Evolutionary conservation across 257 asterid genomes (phyloP).

Genomic region (Ligustrum vulgare): DNA sequence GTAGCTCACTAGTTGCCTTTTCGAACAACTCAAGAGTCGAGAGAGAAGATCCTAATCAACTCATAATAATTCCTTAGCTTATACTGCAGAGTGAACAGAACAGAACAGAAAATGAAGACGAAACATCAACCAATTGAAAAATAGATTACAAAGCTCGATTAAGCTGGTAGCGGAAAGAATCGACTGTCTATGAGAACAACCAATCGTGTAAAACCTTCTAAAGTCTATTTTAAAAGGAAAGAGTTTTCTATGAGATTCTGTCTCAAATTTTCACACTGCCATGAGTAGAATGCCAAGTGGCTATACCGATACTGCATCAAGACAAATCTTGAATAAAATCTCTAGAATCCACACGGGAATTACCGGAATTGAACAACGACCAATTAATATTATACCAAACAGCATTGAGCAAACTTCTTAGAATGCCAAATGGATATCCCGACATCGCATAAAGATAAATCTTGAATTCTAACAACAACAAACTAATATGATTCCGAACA

Average conservation of each 20-base stretch:
- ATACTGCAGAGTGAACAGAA: neutral
- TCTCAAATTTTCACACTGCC: neutral
- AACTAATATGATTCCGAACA: neutral
- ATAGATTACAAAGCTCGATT: neutral
- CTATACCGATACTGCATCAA: neutral
- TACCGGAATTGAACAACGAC: no score
- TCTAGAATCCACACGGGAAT: neutral
- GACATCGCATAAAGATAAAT: neutral
- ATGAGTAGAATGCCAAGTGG: neutral
- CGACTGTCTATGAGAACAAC: neutral
- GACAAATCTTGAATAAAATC: neutral
- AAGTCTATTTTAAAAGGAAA: neutral
- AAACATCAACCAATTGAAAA: neutral
- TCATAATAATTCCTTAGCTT: neutral
- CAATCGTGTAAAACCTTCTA: neutral
- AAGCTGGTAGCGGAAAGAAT: neutral
- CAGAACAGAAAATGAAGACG: neutral
- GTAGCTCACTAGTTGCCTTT: neutral
- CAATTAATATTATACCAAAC: neutral
- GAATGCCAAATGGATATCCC: neutral
- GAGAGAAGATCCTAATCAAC: neutral
- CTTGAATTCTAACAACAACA: neutral
- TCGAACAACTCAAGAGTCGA: neutral
- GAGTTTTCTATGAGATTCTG: neutral
- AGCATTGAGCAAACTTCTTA: neutral